These are phyloP conservation scores for Teunomyces barrocoloradensis DNA, from an alignment of 805 yeast genomes.

Conservation along the genomic window DNA sequence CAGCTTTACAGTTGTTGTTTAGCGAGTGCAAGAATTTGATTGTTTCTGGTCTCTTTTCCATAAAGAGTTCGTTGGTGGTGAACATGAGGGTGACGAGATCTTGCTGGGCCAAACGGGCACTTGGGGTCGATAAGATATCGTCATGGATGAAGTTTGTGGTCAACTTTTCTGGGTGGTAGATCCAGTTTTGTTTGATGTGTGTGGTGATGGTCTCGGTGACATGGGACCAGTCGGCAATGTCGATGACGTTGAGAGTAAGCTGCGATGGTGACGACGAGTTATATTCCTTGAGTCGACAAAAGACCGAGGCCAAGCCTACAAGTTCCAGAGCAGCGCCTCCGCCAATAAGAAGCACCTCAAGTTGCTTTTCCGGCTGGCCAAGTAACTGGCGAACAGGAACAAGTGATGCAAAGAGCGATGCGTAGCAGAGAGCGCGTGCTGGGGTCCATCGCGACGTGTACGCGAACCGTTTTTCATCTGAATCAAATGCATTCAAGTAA, in stretches of 20 bases:
- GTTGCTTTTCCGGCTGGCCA: slow-evolving; percentile 24
- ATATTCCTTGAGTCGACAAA: slow-evolving; percentile 39
- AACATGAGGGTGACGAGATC: slow-evolving; percentile 70
- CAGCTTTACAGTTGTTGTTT: slow-evolving; percentile 48
- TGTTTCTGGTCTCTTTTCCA: slow-evolving; percentile 61
- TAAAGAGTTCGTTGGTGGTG: slow-evolving; percentile 84
- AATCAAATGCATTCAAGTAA: slow-evolving; percentile 65
- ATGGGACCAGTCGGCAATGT: slow-evolving; percentile 74
- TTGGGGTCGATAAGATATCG: slow-evolving; percentile 24
- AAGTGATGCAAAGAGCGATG: slow-evolving; percentile 60
- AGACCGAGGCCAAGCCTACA: slow-evolving; percentile 60
- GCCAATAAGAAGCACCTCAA: slow-evolving; percentile 63
- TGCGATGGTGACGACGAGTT: slow-evolving; percentile 29
- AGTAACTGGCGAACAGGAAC: slow-evolving; percentile 39
- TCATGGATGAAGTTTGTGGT: slow-evolving; percentile 26
- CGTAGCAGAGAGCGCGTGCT: slow-evolving; percentile 71
- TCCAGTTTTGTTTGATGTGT: slow-evolving; percentile 53
- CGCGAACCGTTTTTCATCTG: slow-evolving; percentile 63
- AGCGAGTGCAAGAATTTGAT: slow-evolving; percentile 57
- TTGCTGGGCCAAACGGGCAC: slow-evolving; percentile 11
- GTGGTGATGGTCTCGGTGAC: slow-evolving; percentile 47
- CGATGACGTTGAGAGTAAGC: slow-evolving; percentile 56
- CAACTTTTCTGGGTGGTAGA: slow-evolving; percentile 32
- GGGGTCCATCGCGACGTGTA: slow-evolving; percentile 88
- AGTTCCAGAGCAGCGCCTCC: slow-evolving; percentile 92